A percentile compares a stretch with the other conserved stretches of the same genome.
phyloP scores from a whole-genome alignment of 2,329 filamentous ascomycete genomes.

The Biscogniauxia sp. region DNA sequence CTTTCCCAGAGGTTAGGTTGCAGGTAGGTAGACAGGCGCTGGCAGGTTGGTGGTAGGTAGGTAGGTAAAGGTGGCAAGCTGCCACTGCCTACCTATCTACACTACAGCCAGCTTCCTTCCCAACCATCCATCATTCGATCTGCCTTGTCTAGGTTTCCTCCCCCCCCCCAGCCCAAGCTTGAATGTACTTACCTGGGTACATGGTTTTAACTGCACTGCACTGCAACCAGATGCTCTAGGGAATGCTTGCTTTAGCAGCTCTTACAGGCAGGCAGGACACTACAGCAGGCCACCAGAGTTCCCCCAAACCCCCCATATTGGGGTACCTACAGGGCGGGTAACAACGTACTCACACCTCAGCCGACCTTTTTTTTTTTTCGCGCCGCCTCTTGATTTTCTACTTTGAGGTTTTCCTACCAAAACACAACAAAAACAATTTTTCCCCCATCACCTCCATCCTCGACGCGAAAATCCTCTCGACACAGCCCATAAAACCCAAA shows the following conservation, averaged over 20 bases:
- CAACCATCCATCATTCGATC: background rate
- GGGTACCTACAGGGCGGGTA: background rate
- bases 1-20: background rate
- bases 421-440: slow-evolving; percentile 32
- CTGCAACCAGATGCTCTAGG: background rate
- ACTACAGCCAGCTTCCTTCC: slow-evolving; percentile 1
- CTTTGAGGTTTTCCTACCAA: slow-evolving; percentile 21
- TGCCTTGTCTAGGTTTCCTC: too few species aligned
- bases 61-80: too few species aligned
- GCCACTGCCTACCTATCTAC: slow-evolving; percentile 3
- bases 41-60: too few species aligned
- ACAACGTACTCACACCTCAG: background rate
- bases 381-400: slow-evolving; percentile 30
- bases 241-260: background rate
- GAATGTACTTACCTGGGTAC: background rate
- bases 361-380: slow-evolving; percentile 9
- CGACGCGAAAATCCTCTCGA: slow-evolving; percentile 27
- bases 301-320: background rate
- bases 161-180: background rate
- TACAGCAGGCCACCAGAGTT: background rate
- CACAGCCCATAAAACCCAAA: slow-evolving; percentile 4
- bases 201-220: background rate
- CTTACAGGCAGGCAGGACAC: background rate
- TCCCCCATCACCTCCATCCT: slow-evolving; percentile 17
- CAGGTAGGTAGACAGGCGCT: background rate